Evolutionary conservation across 1,284 basidiomycete genomes (phyloP), one percentile per base, ranked within the genome.

Genomic region (Ceratobasidium papillatum): DNA sequence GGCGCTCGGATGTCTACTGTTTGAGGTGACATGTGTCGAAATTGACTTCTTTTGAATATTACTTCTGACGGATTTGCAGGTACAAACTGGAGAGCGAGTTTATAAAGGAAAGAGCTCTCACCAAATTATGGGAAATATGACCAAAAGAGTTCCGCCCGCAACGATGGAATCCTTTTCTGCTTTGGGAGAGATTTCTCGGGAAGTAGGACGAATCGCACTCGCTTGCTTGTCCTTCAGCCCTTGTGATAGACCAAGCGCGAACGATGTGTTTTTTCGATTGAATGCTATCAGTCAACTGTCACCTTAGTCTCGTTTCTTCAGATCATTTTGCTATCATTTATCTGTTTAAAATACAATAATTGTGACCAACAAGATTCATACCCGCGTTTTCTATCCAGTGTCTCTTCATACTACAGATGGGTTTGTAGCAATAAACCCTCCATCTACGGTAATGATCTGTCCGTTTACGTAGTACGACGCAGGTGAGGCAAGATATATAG

Each of bases 401-500:
- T 51, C 19, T 52, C 19, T 3, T 63, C 27, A 73, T 12, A 75
- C 59, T 30, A 64, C 38, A n/a, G 68, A 71, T 25, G 92, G 92
- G 79, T 94, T 94, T 36, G 92, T 90, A n/a, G 88, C 85, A 2
- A 88, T 77, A 80, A 87, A 91, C 0, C 92, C 91, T 36, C 92
- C 92, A 78, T 94, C 92, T 45, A 93, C 86, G 22, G 88, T 81
- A 54, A 94, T 85, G 78, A 93, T 90, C 78, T 92, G 90, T 9
- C 92, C 92, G 77, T 90, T 91, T 75, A 86, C 88, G 79, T 92
- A 94, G 61, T 85, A 87, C 36, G 90, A 91, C 2, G 90, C 90
- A 25, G 84, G 86, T 4, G 91, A 92, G 2, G 86, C 89, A 12
- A 94, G 85, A 80, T 91, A 93, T 9, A 93, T 85, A 0, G 84